phyloP scores from a whole-genome alignment of 768 basidiomycete species.

The Amanita subjunquillea region DNA sequence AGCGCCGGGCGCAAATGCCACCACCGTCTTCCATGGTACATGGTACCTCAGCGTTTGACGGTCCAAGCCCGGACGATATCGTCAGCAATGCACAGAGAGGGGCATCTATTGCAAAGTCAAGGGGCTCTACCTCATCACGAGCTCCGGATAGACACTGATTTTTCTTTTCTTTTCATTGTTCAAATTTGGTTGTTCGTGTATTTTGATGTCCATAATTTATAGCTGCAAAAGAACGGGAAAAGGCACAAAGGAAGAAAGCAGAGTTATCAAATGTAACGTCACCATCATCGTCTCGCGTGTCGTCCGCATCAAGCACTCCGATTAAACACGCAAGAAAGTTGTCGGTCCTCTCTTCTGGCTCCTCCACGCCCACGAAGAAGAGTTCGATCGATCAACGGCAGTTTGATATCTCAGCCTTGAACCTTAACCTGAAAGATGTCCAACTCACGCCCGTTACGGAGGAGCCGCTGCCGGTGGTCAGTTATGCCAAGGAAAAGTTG shows the following conservation, averaged over 20 bases:
- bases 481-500: slow-evolving; percentile 69
- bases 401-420: slow-evolving; percentile 68
- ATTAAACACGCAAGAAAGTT: slow-evolving; percentile 33
- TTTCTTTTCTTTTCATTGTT: slow-evolving; percentile 11
- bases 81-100: slow-evolving; percentile 74
- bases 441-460: slow-evolving; percentile 19
- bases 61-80: slow-evolving; percentile 87
- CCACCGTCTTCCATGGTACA: slow-evolving; percentile 26
- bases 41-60: slow-evolving; percentile 58
- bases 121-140: slow-evolving; percentile 12
- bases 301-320: slow-evolving; percentile 32
- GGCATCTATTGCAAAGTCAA: slow-evolving; percentile 43
- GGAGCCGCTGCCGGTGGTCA: slow-evolving; percentile 54
- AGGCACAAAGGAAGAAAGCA: slow-evolving; percentile 44
- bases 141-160: slow-evolving; percentile 14
- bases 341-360: slow-evolving; percentile 23
- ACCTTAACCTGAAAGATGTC: slow-evolving; percentile 42
- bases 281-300: slow-evolving; percentile 33
- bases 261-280: slow-evolving; percentile 33
- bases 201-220: slow-evolving; percentile 31
- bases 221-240: slow-evolving; percentile 79
- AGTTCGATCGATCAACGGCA: slow-evolving; percentile 38
- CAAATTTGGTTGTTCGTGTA: slow-evolving; percentile 15
- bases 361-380: slow-evolving; percentile 31
- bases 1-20: slow-evolving; percentile 13